Evolutionary conservation across 139 green algal genomes (phyloP).

Genomic region (Chlorella sorokiniana): DNA sequence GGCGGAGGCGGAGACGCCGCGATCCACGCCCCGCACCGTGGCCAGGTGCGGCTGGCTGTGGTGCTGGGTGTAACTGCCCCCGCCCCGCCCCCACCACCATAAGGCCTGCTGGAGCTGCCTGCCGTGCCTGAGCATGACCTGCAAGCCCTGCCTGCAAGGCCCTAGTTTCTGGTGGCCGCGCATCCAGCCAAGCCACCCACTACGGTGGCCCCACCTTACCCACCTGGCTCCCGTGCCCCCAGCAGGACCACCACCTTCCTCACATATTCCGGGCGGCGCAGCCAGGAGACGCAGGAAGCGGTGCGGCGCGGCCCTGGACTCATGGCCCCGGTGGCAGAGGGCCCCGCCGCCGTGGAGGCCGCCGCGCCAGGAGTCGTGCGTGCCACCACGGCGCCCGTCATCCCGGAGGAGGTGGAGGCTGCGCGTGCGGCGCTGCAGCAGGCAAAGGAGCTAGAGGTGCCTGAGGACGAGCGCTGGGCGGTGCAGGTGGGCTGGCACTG

Average conservation of each 20-base stretch:
- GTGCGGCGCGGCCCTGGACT: not conserved
- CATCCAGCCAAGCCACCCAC: too few relatives aligned
- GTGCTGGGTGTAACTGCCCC: too few relatives aligned
- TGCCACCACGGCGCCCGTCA: not conserved
- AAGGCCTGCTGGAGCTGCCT: not conserved
- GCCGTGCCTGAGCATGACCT: not conserved
- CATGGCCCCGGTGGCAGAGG: not conserved
- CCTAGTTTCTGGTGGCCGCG: too few relatives aligned
- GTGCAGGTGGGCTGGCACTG: conserved; percentile 15
- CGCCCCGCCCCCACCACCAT: too few relatives aligned
- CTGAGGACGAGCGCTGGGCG: conserved; percentile 24
- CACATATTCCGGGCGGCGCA: conserved; percentile 20
- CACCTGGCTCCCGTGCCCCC: not conserved
- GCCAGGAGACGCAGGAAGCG: not conserved
- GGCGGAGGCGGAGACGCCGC: not conserved
- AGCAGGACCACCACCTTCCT: conserved; percentile 31
- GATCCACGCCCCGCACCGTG: not conserved
- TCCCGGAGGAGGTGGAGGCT: not conserved
- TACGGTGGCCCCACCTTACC: too few relatives aligned
- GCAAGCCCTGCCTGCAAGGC: too few relatives aligned
- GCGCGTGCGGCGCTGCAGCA: not conserved
- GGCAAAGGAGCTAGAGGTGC: conserved; percentile 3
- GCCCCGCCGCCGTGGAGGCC: too few relatives aligned
- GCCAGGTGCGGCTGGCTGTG: conserved; percentile 1
- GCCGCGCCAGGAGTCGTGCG: too few relatives aligned